phyloP scores from a whole-genome alignment of 768 basidiomycete genomes.

The Mycena metata region DNA sequence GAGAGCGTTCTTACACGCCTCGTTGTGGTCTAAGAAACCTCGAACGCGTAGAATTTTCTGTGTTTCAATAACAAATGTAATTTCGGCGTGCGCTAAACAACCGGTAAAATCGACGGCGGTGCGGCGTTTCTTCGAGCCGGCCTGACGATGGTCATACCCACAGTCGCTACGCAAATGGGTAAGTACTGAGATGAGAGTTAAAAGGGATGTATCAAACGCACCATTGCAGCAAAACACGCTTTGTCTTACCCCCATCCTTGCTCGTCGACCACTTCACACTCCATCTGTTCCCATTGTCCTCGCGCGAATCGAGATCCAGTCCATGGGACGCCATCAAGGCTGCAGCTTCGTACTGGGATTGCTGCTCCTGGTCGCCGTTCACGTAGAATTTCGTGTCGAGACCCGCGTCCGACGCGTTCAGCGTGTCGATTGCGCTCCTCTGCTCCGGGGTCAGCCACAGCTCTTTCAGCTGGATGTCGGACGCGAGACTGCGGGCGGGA shows the following conservation, averaged over 20 bases:
- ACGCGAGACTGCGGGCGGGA: constrained; percentile 2
- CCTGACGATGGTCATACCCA: constrained; percentile 5
- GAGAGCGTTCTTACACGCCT: constrained; percentile 1
- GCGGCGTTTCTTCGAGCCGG: not conserved
- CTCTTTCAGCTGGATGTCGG: constrained; percentile 7
- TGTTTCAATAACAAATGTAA: not conserved
- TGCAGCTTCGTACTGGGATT: constrained; percentile 9
- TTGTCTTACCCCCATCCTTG: not conserved
- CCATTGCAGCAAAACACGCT: constrained; percentile 20
- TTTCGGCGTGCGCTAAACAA: constrained; percentile 13
- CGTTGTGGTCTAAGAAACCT: constrained; percentile 2
- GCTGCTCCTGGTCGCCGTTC: constrained; percentile 1
- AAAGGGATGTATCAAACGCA: not conserved
- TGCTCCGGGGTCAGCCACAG: constrained; percentile 8
- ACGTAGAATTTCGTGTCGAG: not conserved
- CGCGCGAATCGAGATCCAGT: constrained; percentile 3
- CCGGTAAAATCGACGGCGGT: not conserved
- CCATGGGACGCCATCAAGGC: constrained; percentile 15
- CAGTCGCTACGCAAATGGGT: not conserved
- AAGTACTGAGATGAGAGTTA: not conserved
- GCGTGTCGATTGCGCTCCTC: not conserved
- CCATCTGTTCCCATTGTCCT: constrained; percentile 17
- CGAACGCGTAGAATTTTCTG: constrained; percentile 17
- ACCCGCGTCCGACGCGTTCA: not conserved
- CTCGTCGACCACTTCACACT: constrained; percentile 15